phyloP scores from a whole-genome alignment of 2,329 filamentous ascomycete species.

The Fusarium chaquense region DNA sequence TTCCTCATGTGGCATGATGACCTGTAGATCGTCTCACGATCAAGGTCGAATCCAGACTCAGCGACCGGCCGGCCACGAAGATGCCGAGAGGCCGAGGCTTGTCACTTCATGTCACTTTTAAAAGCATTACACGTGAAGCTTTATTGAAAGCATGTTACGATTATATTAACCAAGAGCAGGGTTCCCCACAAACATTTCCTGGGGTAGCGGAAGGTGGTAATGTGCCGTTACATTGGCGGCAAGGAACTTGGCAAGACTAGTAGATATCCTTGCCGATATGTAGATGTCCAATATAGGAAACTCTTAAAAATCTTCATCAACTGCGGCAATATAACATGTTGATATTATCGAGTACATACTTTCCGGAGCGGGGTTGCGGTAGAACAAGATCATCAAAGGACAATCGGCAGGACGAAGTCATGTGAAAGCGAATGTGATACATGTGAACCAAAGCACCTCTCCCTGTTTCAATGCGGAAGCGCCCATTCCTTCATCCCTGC shows the following conservation, averaged over 20 bases:
- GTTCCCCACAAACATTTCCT: constrained; percentile 8
- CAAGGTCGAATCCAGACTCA: constrained; percentile 13
- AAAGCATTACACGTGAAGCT: constrained; percentile 28
- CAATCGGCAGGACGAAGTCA: neutral
- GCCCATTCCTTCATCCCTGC: constrained; percentile 17
- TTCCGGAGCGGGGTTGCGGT: neutral
- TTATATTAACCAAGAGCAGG: neutral
- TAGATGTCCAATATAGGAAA: neutral
- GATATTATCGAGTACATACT: too few species aligned
- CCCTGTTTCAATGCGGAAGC: neutral
- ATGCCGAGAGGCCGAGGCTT: constrained; percentile 29
- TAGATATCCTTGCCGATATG: neutral
- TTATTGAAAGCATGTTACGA: too few species aligned
- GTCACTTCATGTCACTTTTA: neutral
- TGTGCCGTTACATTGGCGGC: neutral
- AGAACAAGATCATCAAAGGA: too few species aligned
- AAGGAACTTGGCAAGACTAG: neutral
- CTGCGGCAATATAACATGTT: neutral
- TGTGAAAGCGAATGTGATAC: neutral
- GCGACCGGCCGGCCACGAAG: constrained; percentile 15
- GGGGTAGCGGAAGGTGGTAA: neutral
- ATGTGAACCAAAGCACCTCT: neutral
- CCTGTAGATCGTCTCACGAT: constrained; percentile 24
- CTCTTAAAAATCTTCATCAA: fast-evolving
- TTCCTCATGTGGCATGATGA: constrained; percentile 23